Percentiles rank a stretch among this genome's conserved stretches.
Evolutionary conservation across 495 filamentous ascomycete genomes (phyloP).

Genomic region (Acidiella bohemica): DNA sequence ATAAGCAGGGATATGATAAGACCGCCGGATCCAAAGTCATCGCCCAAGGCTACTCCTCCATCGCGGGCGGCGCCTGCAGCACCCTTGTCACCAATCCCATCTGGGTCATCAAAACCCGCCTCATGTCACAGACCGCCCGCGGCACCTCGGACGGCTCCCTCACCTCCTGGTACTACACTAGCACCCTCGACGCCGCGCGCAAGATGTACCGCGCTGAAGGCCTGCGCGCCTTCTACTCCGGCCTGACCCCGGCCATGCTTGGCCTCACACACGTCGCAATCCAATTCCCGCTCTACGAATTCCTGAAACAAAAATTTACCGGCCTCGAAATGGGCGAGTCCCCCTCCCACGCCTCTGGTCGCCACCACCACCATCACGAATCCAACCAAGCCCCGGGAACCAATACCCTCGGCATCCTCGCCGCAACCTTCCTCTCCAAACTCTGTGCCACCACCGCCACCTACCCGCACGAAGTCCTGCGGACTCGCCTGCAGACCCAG

Average conservation of each 20-base stretch:
- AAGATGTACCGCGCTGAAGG: constrained; percentile 94
- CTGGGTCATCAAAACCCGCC: constrained; percentile 96
- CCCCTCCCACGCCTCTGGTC: constrained; percentile 35
- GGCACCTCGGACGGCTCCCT: constrained; percentile 39
- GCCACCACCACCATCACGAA: no score
- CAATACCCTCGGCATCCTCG: constrained; percentile 62
- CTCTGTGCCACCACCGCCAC: constrained; percentile 88
- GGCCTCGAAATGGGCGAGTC: constrained; percentile 67
- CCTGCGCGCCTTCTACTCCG: constrained; percentile 83
- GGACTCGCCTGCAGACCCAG: constrained; percentile 81
- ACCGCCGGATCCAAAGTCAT: constrained; percentile 43
- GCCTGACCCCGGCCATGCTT: constrained; percentile 79
- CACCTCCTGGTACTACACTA: constrained; percentile 78
- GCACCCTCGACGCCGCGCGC: constrained; percentile 73
- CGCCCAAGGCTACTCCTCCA: constrained; percentile 57
- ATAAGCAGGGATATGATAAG: constrained; percentile 22
- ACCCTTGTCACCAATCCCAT: constrained; percentile 97
- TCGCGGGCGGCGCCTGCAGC: constrained; percentile 80
- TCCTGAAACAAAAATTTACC: constrained; percentile 79
- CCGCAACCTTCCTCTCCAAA: constrained; percentile 89
- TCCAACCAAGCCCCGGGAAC: constrained; percentile 38
- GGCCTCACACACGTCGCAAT: constrained; percentile 93
- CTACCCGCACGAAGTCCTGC: constrained; percentile 92
- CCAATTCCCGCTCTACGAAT: constrained; percentile 94
- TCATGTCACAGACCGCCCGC: constrained; percentile 72